Percentiles rank a stretch among this genome's conserved stretches.
phyloP scores from a whole-genome alignment of 768 basidiomycete species.

The Termitomyces titanicus region DNA sequence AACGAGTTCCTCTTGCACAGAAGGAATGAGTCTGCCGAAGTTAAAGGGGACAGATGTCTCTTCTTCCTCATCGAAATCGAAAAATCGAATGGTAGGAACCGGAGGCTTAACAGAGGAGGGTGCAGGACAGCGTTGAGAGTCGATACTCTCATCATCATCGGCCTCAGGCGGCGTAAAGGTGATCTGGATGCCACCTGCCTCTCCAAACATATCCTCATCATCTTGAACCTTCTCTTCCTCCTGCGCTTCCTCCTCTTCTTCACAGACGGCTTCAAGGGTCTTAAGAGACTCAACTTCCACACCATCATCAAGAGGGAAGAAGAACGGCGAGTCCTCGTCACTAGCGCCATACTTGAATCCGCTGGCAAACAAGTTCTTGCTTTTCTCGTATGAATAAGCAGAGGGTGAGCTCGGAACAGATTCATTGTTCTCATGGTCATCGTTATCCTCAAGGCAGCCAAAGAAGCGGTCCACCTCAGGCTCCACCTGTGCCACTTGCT shows the following conservation, averaged over 20 bases:
- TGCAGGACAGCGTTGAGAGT: slow-evolving; percentile 26
- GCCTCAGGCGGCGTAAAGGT: slow-evolving; percentile 62
- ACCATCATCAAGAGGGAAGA: slow-evolving; percentile 38
- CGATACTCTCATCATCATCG: slow-evolving; percentile 28
- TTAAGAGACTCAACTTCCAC: slow-evolving; percentile 26
- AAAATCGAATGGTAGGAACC: slow-evolving; percentile 33
- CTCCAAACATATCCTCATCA: slow-evolving; percentile 53
- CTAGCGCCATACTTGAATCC: slow-evolving; percentile 44
- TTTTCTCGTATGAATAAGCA: slow-evolving; percentile 48
- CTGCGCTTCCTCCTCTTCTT: slow-evolving; percentile 44
- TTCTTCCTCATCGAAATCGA: slow-evolving; percentile 20
- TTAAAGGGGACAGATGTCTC: slow-evolving; percentile 11
- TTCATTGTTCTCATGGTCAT: slow-evolving; percentile 22
- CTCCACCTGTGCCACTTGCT: slow-evolving; percentile 20
- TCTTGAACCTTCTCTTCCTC: slow-evolving; percentile 31
- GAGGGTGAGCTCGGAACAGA: slow-evolving; percentile 41
- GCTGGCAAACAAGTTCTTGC: slow-evolving; percentile 57
- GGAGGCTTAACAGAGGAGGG: slow-evolving; percentile 23
- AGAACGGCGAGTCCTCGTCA: slow-evolving; percentile 50
- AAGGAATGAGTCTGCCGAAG: slow-evolving; percentile 12
- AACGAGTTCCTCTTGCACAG: background rate
- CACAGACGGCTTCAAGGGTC: slow-evolving; percentile 36
- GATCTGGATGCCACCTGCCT: slow-evolving; percentile 71
- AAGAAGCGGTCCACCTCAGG: slow-evolving; percentile 73
- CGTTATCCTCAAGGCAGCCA: slow-evolving; percentile 60